phyloP scores from a whole-genome alignment of 1,284 basidiomycete species.

The Neotropicomus parvogracilis region DNA sequence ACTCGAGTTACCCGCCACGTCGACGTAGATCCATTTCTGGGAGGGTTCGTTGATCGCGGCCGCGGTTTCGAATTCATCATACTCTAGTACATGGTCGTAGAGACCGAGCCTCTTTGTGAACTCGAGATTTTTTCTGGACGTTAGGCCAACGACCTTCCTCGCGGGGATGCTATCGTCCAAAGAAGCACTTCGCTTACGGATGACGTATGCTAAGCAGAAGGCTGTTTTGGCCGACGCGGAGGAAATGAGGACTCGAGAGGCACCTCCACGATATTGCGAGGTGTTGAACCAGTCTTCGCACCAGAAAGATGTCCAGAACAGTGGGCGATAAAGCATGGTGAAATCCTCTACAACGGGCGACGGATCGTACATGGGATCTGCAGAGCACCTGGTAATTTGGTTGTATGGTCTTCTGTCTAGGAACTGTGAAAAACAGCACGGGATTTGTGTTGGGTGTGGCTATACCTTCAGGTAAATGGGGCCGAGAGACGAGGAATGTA shows the following conservation, averaged over 20 bases:
- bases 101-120: conserved; percentile 52
- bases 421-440: neutral
- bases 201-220: conserved; percentile 57
- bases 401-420: conserved; percentile 64
- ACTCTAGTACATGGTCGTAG: conserved; percentile 53
- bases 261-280: conserved; percentile 44
- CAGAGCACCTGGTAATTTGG: conserved; percentile 53
- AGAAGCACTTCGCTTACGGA: conserved; percentile 34
- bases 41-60: conserved; percentile 25
- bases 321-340: conserved; percentile 61
- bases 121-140: conserved; percentile 49
- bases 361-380: conserved; percentile 50
- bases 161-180: conserved; percentile 14
- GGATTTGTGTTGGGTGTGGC: neutral
- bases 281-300: conserved; percentile 61
- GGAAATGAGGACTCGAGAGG: conserved; percentile 49
- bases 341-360: conserved; percentile 49
- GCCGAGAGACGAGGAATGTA: conserved; percentile 51
- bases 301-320: conserved; percentile 71
- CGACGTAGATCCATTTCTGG: conserved; percentile 53
- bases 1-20: conserved; percentile 53
- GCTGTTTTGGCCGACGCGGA: conserved; percentile 67
- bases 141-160: conserved; percentile 49
- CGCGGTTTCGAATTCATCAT: conserved; percentile 40
- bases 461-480: conserved; percentile 54